These are phyloP conservation scores for Boletus huronensis DNA, from an alignment of 768 basidiomycete species.

Conservation along the genomic window DNA sequence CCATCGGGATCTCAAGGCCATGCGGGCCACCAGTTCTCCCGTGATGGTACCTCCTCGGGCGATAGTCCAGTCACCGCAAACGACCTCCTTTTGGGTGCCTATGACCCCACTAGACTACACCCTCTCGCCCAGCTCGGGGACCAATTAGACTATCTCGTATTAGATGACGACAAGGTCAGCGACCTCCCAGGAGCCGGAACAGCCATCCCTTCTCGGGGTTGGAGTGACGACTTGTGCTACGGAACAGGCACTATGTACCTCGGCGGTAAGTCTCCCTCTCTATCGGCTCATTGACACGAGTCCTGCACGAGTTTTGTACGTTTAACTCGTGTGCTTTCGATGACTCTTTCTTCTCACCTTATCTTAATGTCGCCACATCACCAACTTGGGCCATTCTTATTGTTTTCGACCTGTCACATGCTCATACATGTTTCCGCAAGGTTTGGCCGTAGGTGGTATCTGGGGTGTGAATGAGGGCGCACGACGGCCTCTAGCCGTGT, in stretches of 20 bases:
- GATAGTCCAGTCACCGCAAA: conserved; percentile 73
- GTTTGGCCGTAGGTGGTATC: conserved; percentile 88
- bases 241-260: conserved; percentile 99
- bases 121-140: conserved; percentile 90
- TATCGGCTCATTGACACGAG: conserved; percentile 48
- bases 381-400: conserved; percentile 69
- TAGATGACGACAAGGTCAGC: conserved; percentile 95
- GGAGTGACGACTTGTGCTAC: conserved; percentile 99
- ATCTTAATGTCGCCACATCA: conserved; percentile 53
- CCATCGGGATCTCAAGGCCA: conserved; percentile 43
- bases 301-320: conserved; percentile 46
- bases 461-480: conserved; percentile 98
- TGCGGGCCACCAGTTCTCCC: conserved; percentile 45
- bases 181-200: conserved; percentile 86
- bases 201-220: conserved; percentile 92
- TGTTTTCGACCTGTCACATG: conserved; percentile 79
- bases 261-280: conserved; percentile 74
- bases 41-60: conserved; percentile 37
- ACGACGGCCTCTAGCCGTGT: conserved; percentile 79
- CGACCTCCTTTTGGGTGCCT: conserved; percentile 82
- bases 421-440: conserved; percentile 62
- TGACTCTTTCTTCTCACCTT: conserved; percentile 59
- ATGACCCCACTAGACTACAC: conserved; percentile 90
- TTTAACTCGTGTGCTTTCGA: conserved; percentile 46
- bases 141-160: conserved; percentile 90